Conservation (phyloP, 2,329 filamentous ascomycete genomes). For the Catunica adiposa region DNA sequence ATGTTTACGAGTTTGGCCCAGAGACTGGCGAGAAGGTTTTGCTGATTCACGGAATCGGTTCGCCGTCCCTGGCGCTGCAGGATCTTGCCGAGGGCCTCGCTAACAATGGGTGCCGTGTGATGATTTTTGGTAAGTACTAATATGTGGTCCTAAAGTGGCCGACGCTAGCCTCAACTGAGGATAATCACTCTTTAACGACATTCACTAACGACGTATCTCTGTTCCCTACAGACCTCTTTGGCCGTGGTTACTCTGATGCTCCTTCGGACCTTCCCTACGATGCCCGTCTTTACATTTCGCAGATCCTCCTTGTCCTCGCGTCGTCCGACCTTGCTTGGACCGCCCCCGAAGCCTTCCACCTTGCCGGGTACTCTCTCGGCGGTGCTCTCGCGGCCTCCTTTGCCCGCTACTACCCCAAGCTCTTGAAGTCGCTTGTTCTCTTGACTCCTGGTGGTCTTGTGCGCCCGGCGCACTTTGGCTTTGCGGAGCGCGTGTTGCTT, state of each 20-base stretch:
- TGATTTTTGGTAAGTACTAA: slow-evolving; percentile 50
- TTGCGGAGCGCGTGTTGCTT: slow-evolving; percentile 47
- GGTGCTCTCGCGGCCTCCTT: slow-evolving; percentile 59
- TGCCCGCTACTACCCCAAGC: slow-evolving; percentile 47
- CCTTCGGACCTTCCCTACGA: slow-evolving; percentile 45
- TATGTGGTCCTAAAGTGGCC: too few relatives aligned
- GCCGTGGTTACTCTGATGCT: slow-evolving; percentile 60
- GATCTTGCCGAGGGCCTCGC: slow-evolving; percentile 50
- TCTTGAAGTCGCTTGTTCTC: slow-evolving; percentile 47
- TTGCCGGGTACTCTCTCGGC: slow-evolving; percentile 68
- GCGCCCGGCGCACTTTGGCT: slow-evolving; percentile 42
- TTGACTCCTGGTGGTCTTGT: slow-evolving; percentile 55
- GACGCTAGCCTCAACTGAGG: slow-evolving; percentile 15
- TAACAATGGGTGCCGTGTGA: slow-evolving; percentile 52
- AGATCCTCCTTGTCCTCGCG: slow-evolving; percentile 48
- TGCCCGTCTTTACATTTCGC: slow-evolving; percentile 44
- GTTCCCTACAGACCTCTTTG: slow-evolving; percentile 45
- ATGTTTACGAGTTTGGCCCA: slow-evolving; percentile 70
- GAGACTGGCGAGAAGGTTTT: slow-evolving; percentile 54
- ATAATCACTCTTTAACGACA: background rate
- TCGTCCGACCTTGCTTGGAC: slow-evolving; percentile 45
- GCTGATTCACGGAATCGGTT: slow-evolving; percentile 67
- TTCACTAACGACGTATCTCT: background rate
- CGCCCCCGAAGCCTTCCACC: slow-evolving; percentile 40
- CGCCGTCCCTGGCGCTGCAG: slow-evolving; percentile 54